Conservation (phyloP, 2,329 filamentous ascomycete genomes). For the Lachnellula arida region DNA sequence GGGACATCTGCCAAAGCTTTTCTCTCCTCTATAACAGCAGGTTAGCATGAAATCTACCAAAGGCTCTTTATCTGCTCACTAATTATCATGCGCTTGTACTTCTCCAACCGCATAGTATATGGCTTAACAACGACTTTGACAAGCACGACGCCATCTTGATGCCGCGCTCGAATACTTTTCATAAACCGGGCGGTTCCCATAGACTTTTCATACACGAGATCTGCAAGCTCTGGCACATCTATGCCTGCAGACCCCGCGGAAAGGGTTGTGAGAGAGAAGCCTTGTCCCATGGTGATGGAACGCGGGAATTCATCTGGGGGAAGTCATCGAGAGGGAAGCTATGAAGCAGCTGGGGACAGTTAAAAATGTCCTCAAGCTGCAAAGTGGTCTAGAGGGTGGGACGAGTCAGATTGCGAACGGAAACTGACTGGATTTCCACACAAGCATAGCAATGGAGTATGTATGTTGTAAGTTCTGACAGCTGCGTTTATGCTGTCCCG, state of each 20-base stretch:
- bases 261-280: slow-evolving; percentile 88
- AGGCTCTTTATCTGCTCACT: slow-evolving; percentile 45
- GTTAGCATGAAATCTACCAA: slow-evolving; percentile 11
- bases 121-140: slow-evolving; percentile 96
- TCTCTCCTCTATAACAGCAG: slow-evolving; percentile 61
- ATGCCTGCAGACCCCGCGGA: slow-evolving; percentile 90
- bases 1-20: slow-evolving; percentile 75
- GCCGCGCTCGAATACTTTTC: slow-evolving; percentile 89
- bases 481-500: too few species aligned
- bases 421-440: too few species aligned
- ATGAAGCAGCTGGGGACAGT: slow-evolving; percentile 19
- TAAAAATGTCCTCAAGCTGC: slow-evolving; percentile 22
- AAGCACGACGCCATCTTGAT: slow-evolving; percentile 85
- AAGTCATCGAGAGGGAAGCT: slow-evolving; percentile 21
- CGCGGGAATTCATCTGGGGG: slow-evolving; percentile 23
- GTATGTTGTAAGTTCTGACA: background rate
- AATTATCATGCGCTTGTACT: slow-evolving; percentile 72
- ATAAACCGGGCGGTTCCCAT: slow-evolving; percentile 91
- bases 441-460: background rate
- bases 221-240: slow-evolving; percentile 85
- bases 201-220: slow-evolving; percentile 87
- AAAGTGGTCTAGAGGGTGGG: background rate
- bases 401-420: background rate
- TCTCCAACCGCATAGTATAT: slow-evolving; percentile 73
- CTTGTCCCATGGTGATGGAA: slow-evolving; percentile 74